Base-by-base conservation (phyloP, 768 basidiomycete genomes). In the Rhizopogon sp. region DNA sequence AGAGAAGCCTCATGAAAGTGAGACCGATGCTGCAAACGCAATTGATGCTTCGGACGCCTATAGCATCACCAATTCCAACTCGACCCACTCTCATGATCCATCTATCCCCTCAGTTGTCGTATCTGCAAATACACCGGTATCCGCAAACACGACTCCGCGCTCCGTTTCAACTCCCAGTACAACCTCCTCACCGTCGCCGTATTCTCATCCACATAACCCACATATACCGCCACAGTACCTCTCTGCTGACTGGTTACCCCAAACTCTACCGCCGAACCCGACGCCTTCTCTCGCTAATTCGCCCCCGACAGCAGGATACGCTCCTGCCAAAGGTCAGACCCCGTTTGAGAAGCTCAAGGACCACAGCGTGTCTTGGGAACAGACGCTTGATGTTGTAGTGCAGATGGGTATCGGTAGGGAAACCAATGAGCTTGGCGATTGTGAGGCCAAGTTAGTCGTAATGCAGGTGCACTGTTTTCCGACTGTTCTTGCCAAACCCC, bases 401-500 rank as follows among this genome's bases (percentile, higher is more conserved):
- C 81, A 85, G 57, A 76, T 81, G 68, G 79, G 81, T 56, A 74
- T 90, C 7, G 79, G 83, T 45, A 76, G 84, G 40, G 76, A 81
- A 46, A 69, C 69, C 22, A 62, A 58, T 28, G 71, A 72, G 41
- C 72, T 92, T 3, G 41, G 76, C 78, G n/a, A 80, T 28, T 71
- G 76, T 62, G 79, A 81, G 10, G 76, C 89, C 56, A 89, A 85
- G 68, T 74, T 92, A 3, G 76, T 81, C 25, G 79, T 90, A 35
- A 77, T 84, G 68, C 78, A 80, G 76, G 77, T 76, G 60, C 39
- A 60, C 59, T 22, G 55, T 7, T 41, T 28, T 13, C 4, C 45
- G 11, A 37, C 28, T 50, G 14, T 47, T 41, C 14, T 28, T 39
- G 14, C 6, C 35, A 22, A 31, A n/a, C 39, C 40, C 39, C 17